Percentiles rank a stretch among this genome's conserved stretches.
Evolutionary conservation across 2,329 filamentous ascomycete species (phyloP).

Genomic region (Tolypocladium ovalisporum): DNA sequence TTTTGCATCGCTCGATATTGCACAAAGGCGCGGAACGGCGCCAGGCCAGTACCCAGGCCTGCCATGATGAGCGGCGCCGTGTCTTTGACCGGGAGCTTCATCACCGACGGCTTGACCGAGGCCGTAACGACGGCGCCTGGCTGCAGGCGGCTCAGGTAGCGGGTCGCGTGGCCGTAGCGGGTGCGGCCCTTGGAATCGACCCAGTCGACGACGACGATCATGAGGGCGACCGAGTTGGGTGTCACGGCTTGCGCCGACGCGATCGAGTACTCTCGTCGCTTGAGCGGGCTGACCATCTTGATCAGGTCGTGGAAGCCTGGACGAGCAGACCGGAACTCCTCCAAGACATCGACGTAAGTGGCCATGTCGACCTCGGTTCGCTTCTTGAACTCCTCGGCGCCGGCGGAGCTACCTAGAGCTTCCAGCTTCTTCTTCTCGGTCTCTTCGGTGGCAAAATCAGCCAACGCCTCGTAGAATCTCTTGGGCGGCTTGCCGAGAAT

Average conservation of each 20-base stretch:
- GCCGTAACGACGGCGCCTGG: slow-evolving; percentile 75
- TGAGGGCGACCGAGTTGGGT: slow-evolving; percentile 78
- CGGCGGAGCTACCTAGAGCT: slow-evolving; percentile 65
- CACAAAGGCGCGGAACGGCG: slow-evolving; percentile 97
- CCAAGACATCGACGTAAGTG: slow-evolving; percentile 82
- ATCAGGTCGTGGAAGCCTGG: slow-evolving; percentile 82
- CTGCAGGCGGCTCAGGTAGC: slow-evolving; percentile 69
- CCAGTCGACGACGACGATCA: slow-evolving; percentile 98
- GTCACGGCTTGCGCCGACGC: slow-evolving; percentile 93
- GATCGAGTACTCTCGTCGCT: slow-evolving; percentile 98
- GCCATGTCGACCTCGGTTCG: slow-evolving; percentile 83
- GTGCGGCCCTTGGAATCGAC: slow-evolving; percentile 77
- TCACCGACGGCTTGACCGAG: slow-evolving; percentile 94
- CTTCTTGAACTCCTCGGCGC: slow-evolving; percentile 83
- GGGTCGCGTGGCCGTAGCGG: slow-evolving; percentile 86
- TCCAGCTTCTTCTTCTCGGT: slow-evolving; percentile 72
- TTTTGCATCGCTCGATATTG: slow-evolving; percentile 98
- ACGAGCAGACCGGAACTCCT: slow-evolving; percentile 82
- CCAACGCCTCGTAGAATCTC: slow-evolving; percentile 89
- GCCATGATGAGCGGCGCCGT: slow-evolving; percentile 97
- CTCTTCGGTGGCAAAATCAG: slow-evolving; percentile 75
- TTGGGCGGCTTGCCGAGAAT: slow-evolving; percentile 96
- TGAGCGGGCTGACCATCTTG: slow-evolving; percentile 80
- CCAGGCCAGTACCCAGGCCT: slow-evolving; percentile 92
- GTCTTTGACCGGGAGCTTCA: slow-evolving; percentile 87